A percentile compares a stretch with the other conserved stretches of the same genome.
phyloP scores from a whole-genome alignment of 148 eudicot species.

The Chenopodium berlandieri region DNA sequence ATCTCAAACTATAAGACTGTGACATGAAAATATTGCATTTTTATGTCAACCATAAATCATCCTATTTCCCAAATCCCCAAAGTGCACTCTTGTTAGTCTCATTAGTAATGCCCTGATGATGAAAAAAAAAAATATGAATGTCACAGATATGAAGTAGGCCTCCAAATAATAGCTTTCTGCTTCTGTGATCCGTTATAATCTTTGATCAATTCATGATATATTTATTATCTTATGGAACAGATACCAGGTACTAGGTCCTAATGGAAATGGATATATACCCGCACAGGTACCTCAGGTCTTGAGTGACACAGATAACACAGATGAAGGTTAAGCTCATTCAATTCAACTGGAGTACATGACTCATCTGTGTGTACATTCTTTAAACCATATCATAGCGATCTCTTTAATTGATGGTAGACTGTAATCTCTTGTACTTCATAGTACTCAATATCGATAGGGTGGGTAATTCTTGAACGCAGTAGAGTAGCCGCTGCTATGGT shows the following conservation, averaged over 20 bases:
- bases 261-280: not conserved
- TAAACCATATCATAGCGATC: not conserved
- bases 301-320: not conserved
- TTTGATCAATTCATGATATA: not conserved
- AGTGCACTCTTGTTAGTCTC: not conserved
- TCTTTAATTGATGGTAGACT: not conserved
- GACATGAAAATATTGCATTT: too few relatives aligned
- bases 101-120: not conserved
- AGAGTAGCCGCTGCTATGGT: not conserved
- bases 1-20: too few relatives aligned
- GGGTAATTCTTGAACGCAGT: not conserved
- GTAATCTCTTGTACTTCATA: not conserved
- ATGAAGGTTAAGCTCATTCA: not conserved
- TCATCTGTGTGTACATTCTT: slow-evolving; percentile 1
- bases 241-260: slow-evolving; percentile 12
- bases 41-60: too few relatives aligned
- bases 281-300: slow-evolving; percentile 10
- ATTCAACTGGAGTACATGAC: not conserved
- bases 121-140: too few relatives aligned
- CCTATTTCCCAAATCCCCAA: too few relatives aligned
- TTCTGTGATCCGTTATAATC: not conserved
- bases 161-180: not conserved
- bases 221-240: slow-evolving; percentile 3
- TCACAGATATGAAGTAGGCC: not conserved
- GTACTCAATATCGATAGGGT: not conserved